Evolutionary conservation across 345 rosid species (phyloP), one percentile per base, ranked within the genome.

Genomic region (Brassica napus): DNA sequence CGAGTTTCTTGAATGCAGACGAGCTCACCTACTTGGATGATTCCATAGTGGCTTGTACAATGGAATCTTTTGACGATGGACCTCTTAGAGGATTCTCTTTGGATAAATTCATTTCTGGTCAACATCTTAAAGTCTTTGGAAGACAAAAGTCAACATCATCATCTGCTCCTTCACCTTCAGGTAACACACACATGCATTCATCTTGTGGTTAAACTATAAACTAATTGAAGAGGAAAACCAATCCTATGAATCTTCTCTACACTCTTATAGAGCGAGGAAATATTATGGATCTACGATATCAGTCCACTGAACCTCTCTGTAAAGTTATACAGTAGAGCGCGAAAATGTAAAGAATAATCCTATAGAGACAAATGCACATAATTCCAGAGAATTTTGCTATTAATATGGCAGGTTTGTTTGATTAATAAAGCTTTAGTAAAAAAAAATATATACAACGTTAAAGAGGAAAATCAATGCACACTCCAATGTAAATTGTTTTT

Each of bases 101-200:
- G 60, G 99, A 95, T 82, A 89, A 87, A 78, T 93, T 95, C 78
- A 75, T 87, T 18, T 81, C 86, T 35, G 99, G 98, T 11, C 96
- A 95, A 71, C 97, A 93, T 76, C 83, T 95, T 73, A 95, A 90
- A 84, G 94, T 95, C 65, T 88, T 95, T 76, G 99, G 99, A 74
- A 86, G 99, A 66, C 80, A 91, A 82, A 93, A 85, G 80, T 73
- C 89, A 60, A 74, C 93, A 24, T 37, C 86, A 5, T 54, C 88
- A 57, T 62, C 88, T 71, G 72, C 86, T 74, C 73, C 89, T 82
- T 78, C 87, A 72, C 47, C 81, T 24, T 78, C 85, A 77, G 89
- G 90, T 88, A 91, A 86, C 76, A 68, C 35, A 59, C 65, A 68
- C 1, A 44, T 4, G 18, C 59, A 24, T 72, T 58, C 18, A 3